Base-by-base conservation (phyloP, 306 rosid species). In the Prunus dulcis region DNA sequence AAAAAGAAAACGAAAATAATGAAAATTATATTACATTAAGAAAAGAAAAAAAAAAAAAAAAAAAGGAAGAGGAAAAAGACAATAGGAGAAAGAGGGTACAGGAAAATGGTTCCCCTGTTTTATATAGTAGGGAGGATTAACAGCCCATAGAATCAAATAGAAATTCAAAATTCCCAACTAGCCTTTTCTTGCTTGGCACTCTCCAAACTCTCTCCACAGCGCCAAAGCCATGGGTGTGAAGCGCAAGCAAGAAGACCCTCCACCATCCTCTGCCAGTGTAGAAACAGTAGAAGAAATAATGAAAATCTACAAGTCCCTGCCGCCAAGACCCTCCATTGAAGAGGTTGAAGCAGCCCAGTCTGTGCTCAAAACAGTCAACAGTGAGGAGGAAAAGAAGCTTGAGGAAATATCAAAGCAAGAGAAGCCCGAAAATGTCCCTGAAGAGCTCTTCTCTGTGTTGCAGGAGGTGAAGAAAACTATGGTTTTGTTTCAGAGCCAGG, bases 271-370 rank as follows among this genome's bases (percentile, higher is more conserved):
- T 75, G 84, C 79, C 20, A 62, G 84, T 45, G 78, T 81, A 4
- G 83, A 83, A 64, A 67, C 97, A 7, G 88, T 92, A 2, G 76
- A 84, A 68, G 92, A 95, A 67, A 88, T 95, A 80, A 89, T 90
- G 68, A 61, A 43, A 69, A 83, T 82, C 49, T 95, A 84, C 58
- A 64, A 81, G 46, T 95, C 98, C 28, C 91, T 95, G n/a, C 96
- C 98, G 27, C 89, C 84, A 49, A 75, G 98, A 27, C 96, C 98
- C 63, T 82, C 96, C 73, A 78, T 90, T 49, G 88, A 92, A 73
- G 95, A 90, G 45, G 78, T 95, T 7, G 96, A 90, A 87, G 98
- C 97, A 20, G 96, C 97, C 69, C 77, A 73, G 34, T 84, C 86
- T 34, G 84, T 86, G 2, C 50, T 92, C 9, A 81, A 92, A 15